phyloP scores from a whole-genome alignment of 139 green algal species.

The Chlamydomonas asymmetrica region DNA sequence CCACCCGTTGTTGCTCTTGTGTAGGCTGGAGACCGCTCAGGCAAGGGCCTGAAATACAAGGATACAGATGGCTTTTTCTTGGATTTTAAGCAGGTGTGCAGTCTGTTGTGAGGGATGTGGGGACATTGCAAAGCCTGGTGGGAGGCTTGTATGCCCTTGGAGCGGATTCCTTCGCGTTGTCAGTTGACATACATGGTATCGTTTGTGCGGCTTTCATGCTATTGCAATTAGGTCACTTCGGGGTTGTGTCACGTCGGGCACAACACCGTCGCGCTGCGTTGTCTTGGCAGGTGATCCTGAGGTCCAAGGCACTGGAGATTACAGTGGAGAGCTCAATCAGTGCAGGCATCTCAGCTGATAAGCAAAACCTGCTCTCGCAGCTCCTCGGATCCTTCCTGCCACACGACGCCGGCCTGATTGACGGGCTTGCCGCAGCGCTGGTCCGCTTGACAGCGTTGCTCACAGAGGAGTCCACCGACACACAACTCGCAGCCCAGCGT shows the following conservation, averaged over 20 bases:
- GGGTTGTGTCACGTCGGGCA: no score
- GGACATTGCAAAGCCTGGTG: no score
- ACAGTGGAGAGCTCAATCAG: conserved; percentile 36
- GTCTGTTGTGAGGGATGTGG: background rate
- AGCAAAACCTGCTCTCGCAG: conserved; percentile 23
- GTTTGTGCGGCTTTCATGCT: no score
- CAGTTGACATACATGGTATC: no score
- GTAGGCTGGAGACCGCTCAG: no score
- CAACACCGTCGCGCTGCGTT: no score
- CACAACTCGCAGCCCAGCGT: conserved; percentile 34
- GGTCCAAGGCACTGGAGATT: conserved; percentile 52
- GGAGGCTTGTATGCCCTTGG: no score
- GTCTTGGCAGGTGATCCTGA: conserved; percentile 51
- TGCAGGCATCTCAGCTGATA: conserved; percentile 13
- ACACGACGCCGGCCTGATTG: conserved; percentile 1
- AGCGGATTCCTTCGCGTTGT: no score
- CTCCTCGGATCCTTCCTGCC: conserved; percentile 30
- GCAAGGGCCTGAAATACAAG: conserved; percentile 36
- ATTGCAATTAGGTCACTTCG: no score
- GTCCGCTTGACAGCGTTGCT: conserved; percentile 22
- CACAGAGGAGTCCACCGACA: conserved; percentile 20
- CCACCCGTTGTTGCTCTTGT: background rate
- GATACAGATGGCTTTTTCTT: conserved; percentile 29
- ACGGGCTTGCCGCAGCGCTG: conserved; percentile 18
- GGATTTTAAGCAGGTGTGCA: conserved; percentile 42